Evolutionary conservation across 371 early-diverging fungal genomes (phyloP), one percentile per base, ranked within the genome.

Genomic region (Mucor velutinosus): DNA sequence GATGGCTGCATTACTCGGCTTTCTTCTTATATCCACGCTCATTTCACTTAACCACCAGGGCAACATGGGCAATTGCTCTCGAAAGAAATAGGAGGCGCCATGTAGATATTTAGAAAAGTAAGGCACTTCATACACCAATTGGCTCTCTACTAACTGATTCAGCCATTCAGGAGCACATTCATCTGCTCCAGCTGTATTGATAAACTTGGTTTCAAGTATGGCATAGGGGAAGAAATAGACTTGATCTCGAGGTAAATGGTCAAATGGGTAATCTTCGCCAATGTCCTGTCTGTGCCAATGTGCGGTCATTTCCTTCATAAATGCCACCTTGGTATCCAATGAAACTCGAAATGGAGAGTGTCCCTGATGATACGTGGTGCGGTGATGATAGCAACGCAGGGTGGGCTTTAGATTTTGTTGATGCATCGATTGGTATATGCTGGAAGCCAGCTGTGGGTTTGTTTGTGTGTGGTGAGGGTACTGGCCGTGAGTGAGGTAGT

Each of bases 41-140:
- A 97, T 93, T 76, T 97, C 97, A 0, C 41, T 19, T 7, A 92
- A 62, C 99, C 99, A 99, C 85, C 96, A 97, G 7, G 99, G 99
- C 63, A 99, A 84, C 53, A 94, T 83, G 25, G 86, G 81, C n/a
- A 98, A 92, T 27, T 87, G 80, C 39, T 76, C 71, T 61, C 93
- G 92, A 58, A 94, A 88, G 41, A 97, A 86, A 17, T 93, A 90
- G 7, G 97, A 88, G 14, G 90, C 85, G 53, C 98, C 99, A 82
- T 99, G 98, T 59, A 97, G 82, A 80, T 94, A 99, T 79, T 98
- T 98, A 62, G 92, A 92, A 82, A 99, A 99, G 76, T 95, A 97
- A 66, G 97, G 97, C 17, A 97, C 96, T 41, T 94, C 95, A 75
- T 95, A 93, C 33, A 98, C 94, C 65, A 97, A 78, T 61, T 91